These are phyloP conservation scores for Colletotrichum sp. DNA, from an alignment of 2,329 filamentous ascomycete species.

Conservation along the genomic window DNA sequence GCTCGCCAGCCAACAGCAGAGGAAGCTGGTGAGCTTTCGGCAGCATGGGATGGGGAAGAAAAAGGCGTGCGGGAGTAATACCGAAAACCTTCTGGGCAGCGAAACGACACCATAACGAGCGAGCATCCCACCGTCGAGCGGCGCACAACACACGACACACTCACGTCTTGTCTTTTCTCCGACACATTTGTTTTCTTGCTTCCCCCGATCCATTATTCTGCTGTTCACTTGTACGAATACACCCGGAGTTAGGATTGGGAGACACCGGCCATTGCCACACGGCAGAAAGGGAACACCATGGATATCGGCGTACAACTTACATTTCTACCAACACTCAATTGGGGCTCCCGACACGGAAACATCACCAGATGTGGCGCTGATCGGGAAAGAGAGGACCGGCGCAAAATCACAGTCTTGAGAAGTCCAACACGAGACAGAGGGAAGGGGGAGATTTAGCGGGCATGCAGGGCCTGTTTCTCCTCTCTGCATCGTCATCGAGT, in stretches of 20 bases:
- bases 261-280: slow-evolving; percentile 19
- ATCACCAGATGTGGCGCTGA: not conserved
- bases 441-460: not conserved
- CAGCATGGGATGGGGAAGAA: not conserved
- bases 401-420: not conserved
- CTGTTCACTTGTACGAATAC: slow-evolving; percentile 22
- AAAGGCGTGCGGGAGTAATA: not conserved
- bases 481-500: not conserved
- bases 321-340: slow-evolving; percentile 16
- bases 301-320: slow-evolving; percentile 20
- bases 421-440: not conserved
- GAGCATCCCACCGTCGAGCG: slow-evolving; percentile 11
- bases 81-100: not conserved
- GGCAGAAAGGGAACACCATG: slow-evolving; percentile 16
- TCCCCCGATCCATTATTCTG: not conserved
- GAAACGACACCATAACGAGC: not conserved
- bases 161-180: not conserved
- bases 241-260: slow-evolving; percentile 21
- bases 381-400: not conserved
- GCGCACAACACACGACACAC: not conserved
- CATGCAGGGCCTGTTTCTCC: not conserved
- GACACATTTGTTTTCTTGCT: not conserved
- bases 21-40: slow-evolving; percentile 14
- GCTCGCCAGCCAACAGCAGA: slow-evolving; percentile 38
- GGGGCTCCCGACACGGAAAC: not conserved